These are phyloP conservation scores for Talaromyces stipitatus DNA, from an alignment of 495 filamentous ascomycete genomes.

Conservation along the genomic window DNA sequence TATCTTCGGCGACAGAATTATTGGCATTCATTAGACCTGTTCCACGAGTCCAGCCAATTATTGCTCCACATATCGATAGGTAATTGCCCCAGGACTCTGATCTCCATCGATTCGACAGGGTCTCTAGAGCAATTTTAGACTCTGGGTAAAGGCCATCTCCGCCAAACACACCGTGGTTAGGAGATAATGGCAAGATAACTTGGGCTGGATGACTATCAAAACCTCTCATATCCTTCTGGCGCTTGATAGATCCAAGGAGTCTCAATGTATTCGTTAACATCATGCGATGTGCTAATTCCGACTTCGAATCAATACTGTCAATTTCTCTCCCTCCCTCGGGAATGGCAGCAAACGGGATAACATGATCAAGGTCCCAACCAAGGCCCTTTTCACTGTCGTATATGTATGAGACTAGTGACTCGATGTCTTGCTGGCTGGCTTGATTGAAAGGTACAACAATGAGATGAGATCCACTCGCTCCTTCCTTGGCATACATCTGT, in stretches of 20 bases:
- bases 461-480: conserved; percentile 14
- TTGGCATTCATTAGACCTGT: conserved; percentile 15
- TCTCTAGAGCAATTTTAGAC: conserved; percentile 17
- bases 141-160: conserved; percentile 19
- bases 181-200: conserved; percentile 17
- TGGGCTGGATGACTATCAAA: conserved; percentile 9
- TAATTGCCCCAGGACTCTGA: conserved; percentile 16
- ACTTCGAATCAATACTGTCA: conserved; percentile 13
- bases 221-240: conserved; percentile 11
- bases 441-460: conserved; percentile 22
- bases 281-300: conserved; percentile 15
- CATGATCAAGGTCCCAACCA: conserved; percentile 13
- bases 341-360: conserved; percentile 24
- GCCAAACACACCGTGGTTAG: conserved; percentile 19
- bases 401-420: conserved; percentile 13
- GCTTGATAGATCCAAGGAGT: conserved; percentile 10
- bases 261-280: conserved; percentile 16
- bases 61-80: conserved; percentile 14
- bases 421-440: conserved; percentile 18
- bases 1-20: conserved; percentile 11
- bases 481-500: conserved; percentile 11
- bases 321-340: conserved; percentile 13
- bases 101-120: conserved; percentile 9
- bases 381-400: conserved; percentile 8
- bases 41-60: conserved; percentile 20